These are phyloP conservation scores for Cephalotrichum gorgonifer DNA, from an alignment of 2,329 filamentous ascomycete genomes.

Conservation along the genomic window DNA sequence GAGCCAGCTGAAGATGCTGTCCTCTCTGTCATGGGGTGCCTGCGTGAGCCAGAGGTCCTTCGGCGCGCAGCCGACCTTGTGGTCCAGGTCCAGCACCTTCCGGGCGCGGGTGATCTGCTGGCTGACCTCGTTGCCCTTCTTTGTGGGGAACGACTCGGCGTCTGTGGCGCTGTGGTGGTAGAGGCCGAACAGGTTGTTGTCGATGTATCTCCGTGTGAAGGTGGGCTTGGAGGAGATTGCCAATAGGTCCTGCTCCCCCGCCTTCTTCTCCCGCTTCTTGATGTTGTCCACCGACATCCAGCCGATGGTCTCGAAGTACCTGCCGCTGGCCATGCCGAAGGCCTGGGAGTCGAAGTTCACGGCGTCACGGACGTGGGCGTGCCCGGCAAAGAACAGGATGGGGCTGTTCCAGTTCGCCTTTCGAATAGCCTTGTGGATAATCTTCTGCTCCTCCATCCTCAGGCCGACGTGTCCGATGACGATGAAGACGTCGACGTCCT, in stretches of 20 bases:
- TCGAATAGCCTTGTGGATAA: slow-evolving; percentile 70
- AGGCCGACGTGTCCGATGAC: slow-evolving; percentile 80
- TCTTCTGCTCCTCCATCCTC: slow-evolving; percentile 67
- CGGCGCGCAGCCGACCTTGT: slow-evolving; percentile 74
- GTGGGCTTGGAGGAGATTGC: slow-evolving; percentile 29
- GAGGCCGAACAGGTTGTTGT: slow-evolving; percentile 82
- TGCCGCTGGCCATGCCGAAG: slow-evolving; percentile 72
- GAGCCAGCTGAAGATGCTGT: slow-evolving; percentile 77
- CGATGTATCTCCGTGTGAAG: slow-evolving; percentile 78
- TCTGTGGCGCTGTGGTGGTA: slow-evolving; percentile 71
- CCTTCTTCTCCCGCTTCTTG: slow-evolving; percentile 20
- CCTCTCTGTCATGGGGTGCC: slow-evolving; percentile 58
- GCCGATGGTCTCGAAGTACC: slow-evolving; percentile 91
- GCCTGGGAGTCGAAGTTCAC: slow-evolving; percentile 68
- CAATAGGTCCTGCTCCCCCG: slow-evolving; percentile 12
- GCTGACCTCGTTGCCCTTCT: slow-evolving; percentile 62
- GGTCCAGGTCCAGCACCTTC: slow-evolving; percentile 59
- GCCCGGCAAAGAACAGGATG: slow-evolving; percentile 86
- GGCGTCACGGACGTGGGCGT: slow-evolving; percentile 81
- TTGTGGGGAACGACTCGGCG: slow-evolving; percentile 62
- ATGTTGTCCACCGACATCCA: slow-evolving; percentile 78
- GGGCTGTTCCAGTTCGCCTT: slow-evolving; percentile 68
- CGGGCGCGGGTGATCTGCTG: slow-evolving; percentile 60
- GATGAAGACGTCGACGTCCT: slow-evolving; percentile 79
- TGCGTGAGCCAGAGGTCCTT: slow-evolving; percentile 73